Base-by-base conservation (phyloP, 2,329 filamentous ascomycete genomes). In the Colletotrichum tofieldiae region DNA sequence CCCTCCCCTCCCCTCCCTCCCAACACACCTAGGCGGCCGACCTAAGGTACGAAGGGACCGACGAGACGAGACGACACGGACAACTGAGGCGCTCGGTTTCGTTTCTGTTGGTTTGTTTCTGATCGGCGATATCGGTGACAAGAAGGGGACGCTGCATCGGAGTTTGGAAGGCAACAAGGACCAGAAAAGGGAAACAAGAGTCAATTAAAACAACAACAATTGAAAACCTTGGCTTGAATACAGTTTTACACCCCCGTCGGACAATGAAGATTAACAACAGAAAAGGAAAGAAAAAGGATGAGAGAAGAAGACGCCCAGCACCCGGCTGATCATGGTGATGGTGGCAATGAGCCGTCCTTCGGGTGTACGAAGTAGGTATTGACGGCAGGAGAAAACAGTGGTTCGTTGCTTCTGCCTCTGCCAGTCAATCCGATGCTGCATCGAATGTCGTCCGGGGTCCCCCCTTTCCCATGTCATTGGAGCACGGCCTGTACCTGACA, bases 21-120 rank as follows among this genome's bases (percentile, higher is more conserved):
- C 20, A 23, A 39, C 51, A 12, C 51, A 20, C 51, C 51, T 5
- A n/a, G 16, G 11, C 16, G 51, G 29, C 16, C 16, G 16, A 20
- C 7, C 9, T 5, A n/a, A n/a, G 20, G 20, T n/a, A 23, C 52
- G 18, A 32, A 39, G 9, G 32, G 32, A 23, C 52, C 5, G 52
- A 52, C 49, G 23, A 52, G 49, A 55, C 52, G 52, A 29, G 49
- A 52, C 49, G 52, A 35, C 18, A 55, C 32, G 32, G 32, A 14
- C 32, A n/a, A 11, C 8, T n/a, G 20, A 47, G 43, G 43, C n/a
- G 29, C 32, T 56, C 32, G 20, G 32, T 14, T 35, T 37, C 20
- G 32, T 20, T 14, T 55, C 32, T 35, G 20, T 23, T 16, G 32
- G 32, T 23, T 23, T 9, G 5, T 2, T 6, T 56, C 16, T 20